Evolutionary conservation across 2,329 filamentous ascomycete species (phyloP).

Genomic region (Pseudogymnoascus sp.): DNA sequence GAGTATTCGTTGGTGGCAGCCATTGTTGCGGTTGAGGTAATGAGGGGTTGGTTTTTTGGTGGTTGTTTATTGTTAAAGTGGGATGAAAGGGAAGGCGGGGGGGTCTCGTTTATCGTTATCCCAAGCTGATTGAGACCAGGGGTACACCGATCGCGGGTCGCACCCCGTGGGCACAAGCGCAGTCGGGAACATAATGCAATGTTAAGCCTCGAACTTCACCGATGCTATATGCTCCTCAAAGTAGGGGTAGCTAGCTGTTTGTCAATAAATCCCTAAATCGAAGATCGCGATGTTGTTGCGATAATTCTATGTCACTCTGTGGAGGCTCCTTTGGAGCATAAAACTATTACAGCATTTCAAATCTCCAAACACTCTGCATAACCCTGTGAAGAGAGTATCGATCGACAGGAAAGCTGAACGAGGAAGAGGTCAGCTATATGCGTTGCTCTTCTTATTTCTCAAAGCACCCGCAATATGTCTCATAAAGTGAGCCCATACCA

Average conservation of each 20-base stretch:
- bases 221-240: neutral
- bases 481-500: neutral
- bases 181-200: neutral
- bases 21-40: constrained; percentile 45
- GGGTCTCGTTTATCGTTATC: constrained; percentile 1
- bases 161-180: neutral
- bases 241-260: neutral
- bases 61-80: constrained; percentile 9
- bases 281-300: neutral
- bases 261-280: neutral
- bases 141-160: neutral
- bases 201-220: neutral
- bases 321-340: neutral
- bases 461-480: neutral
- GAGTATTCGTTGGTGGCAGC: constrained; percentile 70
- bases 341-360: neutral
- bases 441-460: neutral
- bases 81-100: constrained; percentile 11
- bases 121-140: constrained; percentile 4
- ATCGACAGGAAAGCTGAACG: neutral
- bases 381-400: neutral
- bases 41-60: constrained; percentile 1
- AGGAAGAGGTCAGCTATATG: neutral
- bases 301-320: neutral
- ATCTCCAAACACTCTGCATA: neutral